Percentiles rank a stretch among this genome's conserved stretches.
These are phyloP conservation scores for Candida anutae DNA, from an alignment of 1,139 yeast species.

Conservation along the genomic window DNA sequence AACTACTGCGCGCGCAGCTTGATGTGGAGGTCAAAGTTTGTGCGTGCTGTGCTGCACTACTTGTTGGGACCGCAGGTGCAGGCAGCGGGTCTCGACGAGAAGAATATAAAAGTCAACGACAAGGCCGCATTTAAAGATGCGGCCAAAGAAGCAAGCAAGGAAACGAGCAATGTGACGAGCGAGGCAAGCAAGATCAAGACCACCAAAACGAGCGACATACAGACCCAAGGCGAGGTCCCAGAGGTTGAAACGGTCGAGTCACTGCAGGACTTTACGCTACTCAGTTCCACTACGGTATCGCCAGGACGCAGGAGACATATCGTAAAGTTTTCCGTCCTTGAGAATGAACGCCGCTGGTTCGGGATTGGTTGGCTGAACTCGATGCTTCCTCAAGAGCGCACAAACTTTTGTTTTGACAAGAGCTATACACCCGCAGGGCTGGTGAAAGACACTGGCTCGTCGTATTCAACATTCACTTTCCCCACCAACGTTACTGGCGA, in stretches of 20 bases:
- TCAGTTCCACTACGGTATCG: slow-evolving; percentile 32
- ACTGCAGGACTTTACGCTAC: slow-evolving; percentile 33
- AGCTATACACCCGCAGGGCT: slow-evolving; percentile 27
- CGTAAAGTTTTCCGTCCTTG: slow-evolving; percentile 43
- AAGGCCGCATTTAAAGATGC: too few relatives aligned
- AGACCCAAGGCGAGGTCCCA: too few relatives aligned
- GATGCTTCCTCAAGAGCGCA: slow-evolving; percentile 45
- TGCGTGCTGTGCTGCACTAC: slow-evolving; percentile 8
- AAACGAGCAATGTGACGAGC: too few relatives aligned
- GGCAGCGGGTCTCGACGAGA: too few relatives aligned
- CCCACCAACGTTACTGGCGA: slow-evolving; percentile 32
- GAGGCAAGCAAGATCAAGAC: too few relatives aligned
- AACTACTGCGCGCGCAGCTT: slow-evolving; percentile 41
- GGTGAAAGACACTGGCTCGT: slow-evolving; percentile 29
- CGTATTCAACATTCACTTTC: slow-evolving; percentile 33
- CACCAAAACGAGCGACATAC: too few relatives aligned
- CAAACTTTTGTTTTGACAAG: slow-evolving; percentile 38
- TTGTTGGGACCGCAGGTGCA: too few relatives aligned
- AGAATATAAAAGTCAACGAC: too few relatives aligned
- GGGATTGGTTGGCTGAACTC: slow-evolving; percentile 53
- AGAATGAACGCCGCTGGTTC: slow-evolving; percentile 56
- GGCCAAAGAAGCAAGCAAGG: too few relatives aligned
- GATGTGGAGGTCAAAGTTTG: slow-evolving; percentile 35
- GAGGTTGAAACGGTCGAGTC: too few relatives aligned
- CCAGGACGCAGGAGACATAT: slow-evolving; percentile 39